phyloP scores from a whole-genome alignment of 208 protist genomes.

The Strigomonas culicis region DNA sequence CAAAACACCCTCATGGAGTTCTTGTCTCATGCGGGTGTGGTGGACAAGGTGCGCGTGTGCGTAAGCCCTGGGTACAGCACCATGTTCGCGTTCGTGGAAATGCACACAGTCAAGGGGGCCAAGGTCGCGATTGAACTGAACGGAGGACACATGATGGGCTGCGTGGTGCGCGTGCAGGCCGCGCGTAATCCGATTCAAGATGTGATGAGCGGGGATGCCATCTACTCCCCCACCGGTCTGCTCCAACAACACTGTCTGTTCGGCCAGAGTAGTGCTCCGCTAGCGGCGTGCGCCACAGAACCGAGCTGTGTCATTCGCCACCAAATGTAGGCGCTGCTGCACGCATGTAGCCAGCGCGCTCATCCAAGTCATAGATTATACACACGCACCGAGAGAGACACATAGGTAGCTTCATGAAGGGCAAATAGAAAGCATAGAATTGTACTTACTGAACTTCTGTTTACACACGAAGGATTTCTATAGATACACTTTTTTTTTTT shows the following conservation, averaged over 20 bases:
- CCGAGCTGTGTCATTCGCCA: too few species aligned
- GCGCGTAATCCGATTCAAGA: conserved; percentile 82
- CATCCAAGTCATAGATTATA: too few species aligned
- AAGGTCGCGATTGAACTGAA: conserved; percentile 49
- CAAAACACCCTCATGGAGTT: conserved; percentile 61
- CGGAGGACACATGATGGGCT: conserved; percentile 48
- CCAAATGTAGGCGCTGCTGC: too few species aligned
- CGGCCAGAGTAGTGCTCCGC: conserved; percentile 13
- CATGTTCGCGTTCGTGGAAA: conserved; percentile 86
- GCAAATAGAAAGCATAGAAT: too few species aligned
- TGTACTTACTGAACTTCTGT: too few species aligned
- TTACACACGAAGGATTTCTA: too few species aligned
- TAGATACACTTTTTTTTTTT: conserved; percentile 26
- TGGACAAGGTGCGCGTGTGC: conserved; percentile 83
- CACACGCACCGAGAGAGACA: too few species aligned
- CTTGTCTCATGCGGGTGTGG: conserved; percentile 38
- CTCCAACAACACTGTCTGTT: conserved; percentile 59
- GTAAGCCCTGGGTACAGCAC: conserved; percentile 53
- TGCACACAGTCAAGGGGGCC: conserved; percentile 54
- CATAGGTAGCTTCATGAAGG: too few species aligned
- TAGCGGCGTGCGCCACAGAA: not conserved
- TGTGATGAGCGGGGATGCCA: conserved; percentile 52
- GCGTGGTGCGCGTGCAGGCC: conserved; percentile 57
- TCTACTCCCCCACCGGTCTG: conserved; percentile 28
- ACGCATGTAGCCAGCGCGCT: too few species aligned